These are phyloP conservation scores for Dipodascus albidus DNA, from an alignment of 805 yeast species.

Conservation along the genomic window DNA sequence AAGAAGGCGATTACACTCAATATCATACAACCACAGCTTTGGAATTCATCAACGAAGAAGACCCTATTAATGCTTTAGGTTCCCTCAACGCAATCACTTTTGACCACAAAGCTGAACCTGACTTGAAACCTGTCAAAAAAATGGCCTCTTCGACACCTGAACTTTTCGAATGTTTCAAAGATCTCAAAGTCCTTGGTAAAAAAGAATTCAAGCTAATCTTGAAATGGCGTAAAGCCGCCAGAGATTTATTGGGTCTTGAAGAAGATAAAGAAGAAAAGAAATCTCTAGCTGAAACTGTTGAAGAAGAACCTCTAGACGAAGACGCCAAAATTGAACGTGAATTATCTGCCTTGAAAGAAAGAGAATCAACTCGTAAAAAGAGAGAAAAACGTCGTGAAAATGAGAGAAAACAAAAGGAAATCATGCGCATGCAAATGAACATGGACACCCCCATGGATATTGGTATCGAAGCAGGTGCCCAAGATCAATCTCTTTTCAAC, in stretches of 20 bases:
- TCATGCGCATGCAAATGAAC: slow-evolving; percentile 87
- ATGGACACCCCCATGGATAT: slow-evolving; percentile 89
- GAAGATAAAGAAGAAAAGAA: slow-evolving; percentile 33
- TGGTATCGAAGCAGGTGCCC: slow-evolving; percentile 82
- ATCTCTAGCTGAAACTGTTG: slow-evolving; percentile 42
- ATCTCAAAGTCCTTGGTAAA: slow-evolving; percentile 86
- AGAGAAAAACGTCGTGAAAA: slow-evolving; percentile 77
- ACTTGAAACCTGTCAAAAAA: slow-evolving; percentile 60
- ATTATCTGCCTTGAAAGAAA: slow-evolving; percentile 58
- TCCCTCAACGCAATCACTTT: slow-evolving; percentile 45
- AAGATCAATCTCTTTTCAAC: slow-evolving; percentile 71
- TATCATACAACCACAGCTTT: slow-evolving; percentile 63
- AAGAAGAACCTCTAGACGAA: slow-evolving; percentile 65
- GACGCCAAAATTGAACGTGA: slow-evolving; percentile 87
- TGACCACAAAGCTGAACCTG: slow-evolving; percentile 54
- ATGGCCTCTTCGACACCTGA: slow-evolving; percentile 72
- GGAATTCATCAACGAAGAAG: slow-evolving; percentile 74
- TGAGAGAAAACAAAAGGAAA: slow-evolving; percentile 77
- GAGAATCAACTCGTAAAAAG: slow-evolving; percentile 54
- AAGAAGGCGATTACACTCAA: slow-evolving; percentile 72
- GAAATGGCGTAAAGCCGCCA: slow-evolving; percentile 81
- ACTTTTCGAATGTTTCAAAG: slow-evolving; percentile 72
- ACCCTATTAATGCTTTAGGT: slow-evolving; percentile 77
- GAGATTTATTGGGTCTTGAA: slow-evolving; percentile 63
- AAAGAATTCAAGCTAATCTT: slow-evolving; percentile 81